These are phyloP conservation scores for Sistotremastrum niveocremeum DNA, from an alignment of 768 basidiomycete species.

Conservation along the genomic window DNA sequence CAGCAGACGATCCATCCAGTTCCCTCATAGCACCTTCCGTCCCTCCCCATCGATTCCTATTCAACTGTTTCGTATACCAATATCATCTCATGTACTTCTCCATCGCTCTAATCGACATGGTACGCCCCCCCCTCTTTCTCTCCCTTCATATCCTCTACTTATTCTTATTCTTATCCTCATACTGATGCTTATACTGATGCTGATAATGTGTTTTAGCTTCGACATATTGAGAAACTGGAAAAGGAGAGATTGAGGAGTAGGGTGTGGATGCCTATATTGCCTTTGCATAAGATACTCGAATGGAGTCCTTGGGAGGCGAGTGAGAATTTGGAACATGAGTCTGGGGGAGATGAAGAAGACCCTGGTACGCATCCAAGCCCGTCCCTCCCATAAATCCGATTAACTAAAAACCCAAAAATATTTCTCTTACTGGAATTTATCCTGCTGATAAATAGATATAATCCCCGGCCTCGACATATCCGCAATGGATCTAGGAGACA, in stretches of 20 bases:
- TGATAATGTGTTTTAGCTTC: conserved; percentile 27
- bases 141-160: conserved; percentile 23
- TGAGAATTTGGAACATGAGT: conserved; percentile 27
- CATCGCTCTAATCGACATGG: conserved; percentile 18
- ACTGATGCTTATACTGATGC: background rate
- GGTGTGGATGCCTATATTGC: conserved; percentile 45
- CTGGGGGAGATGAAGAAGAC: conserved; percentile 45
- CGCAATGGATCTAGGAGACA: conserved; percentile 35
- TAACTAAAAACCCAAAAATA: too few relatives aligned
- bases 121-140: conserved; percentile 11
- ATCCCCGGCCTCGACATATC: conserved; percentile 43
- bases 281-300: conserved; percentile 21
- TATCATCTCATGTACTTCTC: conserved; percentile 32
- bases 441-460: conserved; percentile 20
- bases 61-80: conserved; percentile 65
- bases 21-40: conserved; percentile 19
- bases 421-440: background rate
- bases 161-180: background rate
- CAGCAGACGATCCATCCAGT: conserved; percentile 30
- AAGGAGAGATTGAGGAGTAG: conserved; percentile 23
- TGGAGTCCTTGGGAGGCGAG: conserved; percentile 34
- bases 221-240: conserved; percentile 44
- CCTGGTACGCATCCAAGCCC: conserved; percentile 32
- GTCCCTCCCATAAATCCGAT: too few relatives aligned
- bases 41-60: conserved; percentile 56